Conservation (phyloP, 202 grass and related monocot species). For the Schoenoplectus tabernaemontani region DNA sequence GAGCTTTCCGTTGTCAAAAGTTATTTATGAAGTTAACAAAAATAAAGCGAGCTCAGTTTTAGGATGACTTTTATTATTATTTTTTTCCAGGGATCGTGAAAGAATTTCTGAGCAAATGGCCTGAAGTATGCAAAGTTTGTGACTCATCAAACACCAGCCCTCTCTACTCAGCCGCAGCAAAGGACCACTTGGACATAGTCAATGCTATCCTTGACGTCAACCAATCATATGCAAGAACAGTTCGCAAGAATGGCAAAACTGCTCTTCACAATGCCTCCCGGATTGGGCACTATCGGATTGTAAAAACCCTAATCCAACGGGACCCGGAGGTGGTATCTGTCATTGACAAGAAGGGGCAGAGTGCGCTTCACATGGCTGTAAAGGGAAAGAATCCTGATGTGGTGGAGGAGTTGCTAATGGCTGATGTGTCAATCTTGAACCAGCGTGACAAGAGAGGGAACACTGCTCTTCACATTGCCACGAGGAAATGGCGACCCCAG, state of each 20-base stretch:
- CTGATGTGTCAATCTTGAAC: constrained; percentile 86
- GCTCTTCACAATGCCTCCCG: constrained; percentile 76
- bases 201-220: constrained; percentile 68
- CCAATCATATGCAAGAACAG: constrained; percentile 53
- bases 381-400: constrained; percentile 93
- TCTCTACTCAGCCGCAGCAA: constrained; percentile 88
- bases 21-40: neutral
- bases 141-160: constrained; percentile 80
- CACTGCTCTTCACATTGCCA: constrained; percentile 89
- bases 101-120: constrained; percentile 65
- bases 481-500: constrained; percentile 98
- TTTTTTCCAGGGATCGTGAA: constrained; percentile 62
- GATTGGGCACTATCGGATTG: constrained; percentile 70
- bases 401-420: constrained; percentile 73
- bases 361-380: constrained; percentile 98
- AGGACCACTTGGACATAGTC: constrained; percentile 83
- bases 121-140: constrained; percentile 47
- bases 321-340: constrained; percentile 71
- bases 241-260: constrained; percentile 90
- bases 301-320: constrained; percentile 63
- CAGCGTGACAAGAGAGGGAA: constrained; percentile 90
- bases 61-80: neutral
- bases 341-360: constrained; percentile 92
- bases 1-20: neutral
- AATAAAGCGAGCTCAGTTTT: neutral